Conservation (phyloP, 2,329 filamentous ascomycete genomes). For the Ascochyta lentis region DNA sequence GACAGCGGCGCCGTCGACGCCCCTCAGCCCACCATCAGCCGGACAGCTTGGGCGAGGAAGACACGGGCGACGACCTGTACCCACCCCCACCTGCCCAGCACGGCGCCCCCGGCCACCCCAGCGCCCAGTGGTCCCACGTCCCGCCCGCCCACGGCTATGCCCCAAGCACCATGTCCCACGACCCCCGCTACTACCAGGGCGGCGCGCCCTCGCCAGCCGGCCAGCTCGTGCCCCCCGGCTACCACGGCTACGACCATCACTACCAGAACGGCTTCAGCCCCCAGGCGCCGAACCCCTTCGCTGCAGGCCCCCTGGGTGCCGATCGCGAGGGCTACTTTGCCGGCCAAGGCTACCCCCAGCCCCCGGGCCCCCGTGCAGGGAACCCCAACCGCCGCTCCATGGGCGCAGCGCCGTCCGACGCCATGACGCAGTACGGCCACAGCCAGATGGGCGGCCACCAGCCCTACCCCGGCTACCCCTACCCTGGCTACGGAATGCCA, state of each 20-base stretch:
- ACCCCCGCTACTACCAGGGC: constrained; percentile 35
- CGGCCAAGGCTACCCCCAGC: constrained; percentile 9
- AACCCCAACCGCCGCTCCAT: constrained; percentile 46
- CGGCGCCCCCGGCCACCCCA: constrained; percentile 44
- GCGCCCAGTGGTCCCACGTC: constrained; percentile 47
- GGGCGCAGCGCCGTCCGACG: constrained; percentile 28
- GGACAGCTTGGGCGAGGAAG: constrained; percentile 28
- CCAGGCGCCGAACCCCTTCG: constrained; percentile 47
- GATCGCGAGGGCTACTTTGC: constrained; percentile 48
- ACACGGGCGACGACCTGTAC: constrained; percentile 54
- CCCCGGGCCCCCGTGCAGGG: constrained; percentile 1
- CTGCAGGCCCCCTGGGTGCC: constrained; percentile 32
- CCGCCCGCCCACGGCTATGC: constrained; percentile 47
- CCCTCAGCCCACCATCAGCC: constrained; percentile 40
- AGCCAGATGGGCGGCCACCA: constrained; percentile 17
- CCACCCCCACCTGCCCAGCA: constrained; percentile 40
- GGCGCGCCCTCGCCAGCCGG: constrained; percentile 33
- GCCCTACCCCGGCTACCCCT: constrained; percentile 32
- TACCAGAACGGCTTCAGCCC: constrained; percentile 38
- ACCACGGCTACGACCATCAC: constrained; percentile 48
- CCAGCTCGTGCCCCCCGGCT: constrained; percentile 43
- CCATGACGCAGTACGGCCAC: constrained; percentile 45
- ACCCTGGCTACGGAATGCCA: neutral
- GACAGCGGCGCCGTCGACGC: constrained; percentile 41
- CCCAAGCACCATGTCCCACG: constrained; percentile 49